These are phyloP conservation scores for Epithele typhae DNA, from an alignment of 768 basidiomycete genomes.

Conservation along the genomic window DNA sequence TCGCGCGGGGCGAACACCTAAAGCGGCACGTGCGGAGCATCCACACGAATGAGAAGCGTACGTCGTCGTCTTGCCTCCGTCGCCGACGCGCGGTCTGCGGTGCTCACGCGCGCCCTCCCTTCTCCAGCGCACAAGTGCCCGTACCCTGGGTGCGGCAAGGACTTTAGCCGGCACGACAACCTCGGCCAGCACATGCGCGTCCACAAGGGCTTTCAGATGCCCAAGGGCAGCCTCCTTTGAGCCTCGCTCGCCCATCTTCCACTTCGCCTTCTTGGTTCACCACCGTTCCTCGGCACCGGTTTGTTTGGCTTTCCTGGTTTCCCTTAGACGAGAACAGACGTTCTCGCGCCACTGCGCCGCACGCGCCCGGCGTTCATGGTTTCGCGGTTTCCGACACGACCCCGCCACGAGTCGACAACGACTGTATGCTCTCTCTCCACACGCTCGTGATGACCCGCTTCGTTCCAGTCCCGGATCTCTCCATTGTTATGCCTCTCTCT, in stretches of 20 bases:
- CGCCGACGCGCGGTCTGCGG: not conserved
- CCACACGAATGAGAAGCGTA: conserved; percentile 91
- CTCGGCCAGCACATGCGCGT: conserved; percentile 86
- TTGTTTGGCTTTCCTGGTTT: not conserved
- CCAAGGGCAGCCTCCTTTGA: conserved; percentile 20
- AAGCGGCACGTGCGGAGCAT: conserved; percentile 87
- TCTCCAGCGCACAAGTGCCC: conserved; percentile 73
- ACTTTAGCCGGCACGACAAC: conserved; percentile 85
- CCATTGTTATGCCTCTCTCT: no score
- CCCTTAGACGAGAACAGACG: no score
- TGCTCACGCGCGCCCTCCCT: conserved; percentile 11
- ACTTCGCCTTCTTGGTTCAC: not conserved
- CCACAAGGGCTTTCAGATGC: conserved; percentile 39
- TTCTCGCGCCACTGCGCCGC: no score
- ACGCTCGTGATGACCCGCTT: no score
- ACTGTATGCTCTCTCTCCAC: not conserved
- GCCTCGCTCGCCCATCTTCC: not conserved
- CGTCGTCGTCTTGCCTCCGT: conserved; percentile 29
- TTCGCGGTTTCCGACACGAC: not conserved
- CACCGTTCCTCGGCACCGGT: not conserved
- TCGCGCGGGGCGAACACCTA: conserved; percentile 84
- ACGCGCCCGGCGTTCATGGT: no score
- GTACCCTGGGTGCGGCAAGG: conserved; percentile 75
- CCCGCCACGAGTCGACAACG: not conserved
- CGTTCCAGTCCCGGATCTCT: no score